Evolutionary conservation across 2,329 filamentous ascomycete genomes (phyloP), one percentile per base, ranked within the genome.

Genomic region (Fusarium ramigenum): DNA sequence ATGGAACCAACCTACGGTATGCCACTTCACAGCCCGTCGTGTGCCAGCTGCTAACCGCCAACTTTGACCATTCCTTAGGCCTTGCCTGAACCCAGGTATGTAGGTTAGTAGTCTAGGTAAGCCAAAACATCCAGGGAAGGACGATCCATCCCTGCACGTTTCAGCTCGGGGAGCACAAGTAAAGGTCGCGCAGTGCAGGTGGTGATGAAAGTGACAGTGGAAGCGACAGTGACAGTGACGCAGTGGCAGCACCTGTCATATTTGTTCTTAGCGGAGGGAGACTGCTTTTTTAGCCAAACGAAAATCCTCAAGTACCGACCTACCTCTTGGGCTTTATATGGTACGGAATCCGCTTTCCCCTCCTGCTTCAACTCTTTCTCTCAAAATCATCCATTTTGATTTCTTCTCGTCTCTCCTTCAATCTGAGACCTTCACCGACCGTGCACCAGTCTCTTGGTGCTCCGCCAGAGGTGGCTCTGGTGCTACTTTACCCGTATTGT

Each of bases 391-490:
- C 44, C 23, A 14, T 42, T 23, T 50, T 23, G 36, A 25, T 19
- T 56, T 58, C 58, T 46, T 18, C 21, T 47, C 30, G 39, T 52
- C n/a, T 34, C 32, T 50, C 60, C 39, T 72, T 23, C 58, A 60
- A 47, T 47, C 52, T 34, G 34, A 50, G 49, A 60, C 40, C 30
- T 58, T 66, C 34, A 34, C 21, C 40, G 30, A 53, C 50, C 60
- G 46, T 67, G 52, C 50, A 40, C 59, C 70, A 60, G 46, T 63
- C 49, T 58, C 32, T 56, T 72, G 37, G 57, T 71, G 59, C 65
- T 69, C 58, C 68, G 67, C 63, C 58, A 67, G 69, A 68, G 60
- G 66, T 70, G 66, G 71, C 47, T 58, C 66, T 70, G 37, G 58
- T 66, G 52, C 70, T 73, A 66, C 70, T 32, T 28, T 39, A 49